Base-by-base conservation (phyloP, 306 rosid species). In the Trifolium fragiferum region DNA sequence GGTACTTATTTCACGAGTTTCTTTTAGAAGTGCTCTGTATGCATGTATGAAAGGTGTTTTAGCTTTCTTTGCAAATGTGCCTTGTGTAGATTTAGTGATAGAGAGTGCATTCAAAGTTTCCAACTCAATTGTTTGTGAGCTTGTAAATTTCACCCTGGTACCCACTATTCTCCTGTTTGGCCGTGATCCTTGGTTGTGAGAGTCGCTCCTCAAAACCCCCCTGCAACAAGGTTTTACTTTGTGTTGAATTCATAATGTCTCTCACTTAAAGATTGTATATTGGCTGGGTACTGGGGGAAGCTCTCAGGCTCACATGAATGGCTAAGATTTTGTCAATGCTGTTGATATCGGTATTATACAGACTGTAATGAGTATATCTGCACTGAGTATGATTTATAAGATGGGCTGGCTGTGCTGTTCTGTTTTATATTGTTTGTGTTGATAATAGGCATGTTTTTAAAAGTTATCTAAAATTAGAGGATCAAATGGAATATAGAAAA, bases 381-480 rank as follows among this genome's bases (percentile, higher is more conserved):
- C 16, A 23, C 11, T 70, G 43, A 64, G 33, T 41, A 13, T 78
- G 35, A 54, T 76, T 38, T 43, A 16, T 50, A 25, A 75, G 65
- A 41, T 68, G 35, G 16, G 13, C 55, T 81, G 20, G 14, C 64
- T 55, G 18, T 70, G 49, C 38, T 71, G 43, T 46, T 40, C 16
- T 37, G 63, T 59, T 59, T 57, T 67, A 16, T 62, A 30, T 46
- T 77, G 50, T 53, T 51, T 58, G 68, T 35, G 60, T n/a, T 25
- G 62, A 15, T 43, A 23, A 15, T 43, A 23, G 21, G 20, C 13
- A 8, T 71, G n/a, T 76, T 43, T 59, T 19, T 53, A 40, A 20
- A 63, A 11, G 13, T 27, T 68, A 69, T 74, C 55, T 49, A 72
- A 14, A 37, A 40, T 30, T 81, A 53, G 70, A 49, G 50, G 70